Base-by-base conservation (phyloP, 805 yeast genomes). In the Candida stauntonica region DNA sequence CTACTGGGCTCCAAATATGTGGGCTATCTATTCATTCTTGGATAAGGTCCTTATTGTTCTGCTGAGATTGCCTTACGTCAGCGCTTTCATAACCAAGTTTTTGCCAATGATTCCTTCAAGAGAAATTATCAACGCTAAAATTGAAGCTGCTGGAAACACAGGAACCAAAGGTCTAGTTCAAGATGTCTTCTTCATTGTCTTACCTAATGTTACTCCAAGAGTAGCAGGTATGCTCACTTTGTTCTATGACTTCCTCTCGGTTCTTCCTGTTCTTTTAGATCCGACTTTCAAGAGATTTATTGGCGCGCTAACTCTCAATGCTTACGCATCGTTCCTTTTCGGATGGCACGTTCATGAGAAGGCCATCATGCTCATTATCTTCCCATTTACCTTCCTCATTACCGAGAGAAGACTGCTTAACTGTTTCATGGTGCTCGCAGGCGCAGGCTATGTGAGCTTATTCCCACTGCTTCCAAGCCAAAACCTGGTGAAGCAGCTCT, bases 341-440 rank as follows among this genome's bases (percentile, higher is more conserved):
- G 99, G 99, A 5, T 93, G 98, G 97, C 98, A 93, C 56, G 99
- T 93, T 17, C 99, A 93, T 64, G 99, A 93, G 62, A 93, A 93
- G 70, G 98, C 98, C 0, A 77, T 93, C n/a, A 72, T 93, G 70
- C 60, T 89, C 16, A 81, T 91, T 3, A 83, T 93, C 7, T 75
- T 93, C 48, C 99, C 99, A 1, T 79, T 86, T 59, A 73, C 93
- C 6, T 81, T 93, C 57, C 61, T 89, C 19, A 69, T 79, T 12
- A 68, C 74, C 27, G 96, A 87, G 54, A 72, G 81, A 42, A 71
- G 94, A 38, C 63, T 89, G 24, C 61, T 89, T 30, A 73, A 78
- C 5, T 74, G 91, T 1, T 93, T 81, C 59, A 74, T 80, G 54
- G 68, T 86, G 1, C 66, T 88, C 31, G 78, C 81, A 1, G 74